Conservation (phyloP, 1,139 yeast species). For the Protomyces arabidopsidicola region DNA sequence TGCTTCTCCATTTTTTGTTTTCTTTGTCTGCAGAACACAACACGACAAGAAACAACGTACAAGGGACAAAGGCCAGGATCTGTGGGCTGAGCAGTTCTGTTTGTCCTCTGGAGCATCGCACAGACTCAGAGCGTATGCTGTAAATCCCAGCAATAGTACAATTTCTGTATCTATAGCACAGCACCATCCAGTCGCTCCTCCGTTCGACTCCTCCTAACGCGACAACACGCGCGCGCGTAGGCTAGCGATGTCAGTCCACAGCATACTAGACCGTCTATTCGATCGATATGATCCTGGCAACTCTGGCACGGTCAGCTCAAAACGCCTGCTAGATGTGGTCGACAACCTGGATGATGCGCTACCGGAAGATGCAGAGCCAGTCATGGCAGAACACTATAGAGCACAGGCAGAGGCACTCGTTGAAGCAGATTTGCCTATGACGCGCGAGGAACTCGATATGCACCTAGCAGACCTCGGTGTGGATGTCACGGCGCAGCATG, state of each 20-base stretch:
- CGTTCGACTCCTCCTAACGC: no score
- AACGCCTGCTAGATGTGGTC: conserved; percentile 8
- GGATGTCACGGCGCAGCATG: not conserved
- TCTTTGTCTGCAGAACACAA: not conserved
- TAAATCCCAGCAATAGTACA: no score
- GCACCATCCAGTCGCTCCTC: no score
- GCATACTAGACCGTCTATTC: conserved; percentile 4
- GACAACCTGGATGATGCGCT: conserved; percentile 18
- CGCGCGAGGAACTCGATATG: conserved; percentile 1
- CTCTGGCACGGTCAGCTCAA: conserved; percentile 11
- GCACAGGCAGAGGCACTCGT: conserved; percentile 5
- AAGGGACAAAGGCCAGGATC: not conserved
- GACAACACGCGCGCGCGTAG: no score
- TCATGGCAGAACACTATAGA: conserved; percentile 10
- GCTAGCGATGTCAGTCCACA: not conserved
- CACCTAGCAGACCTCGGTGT: conserved; percentile 14
- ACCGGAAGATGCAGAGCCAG: conserved; percentile 16
- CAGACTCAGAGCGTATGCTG: no score
- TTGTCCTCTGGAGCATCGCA: no score
- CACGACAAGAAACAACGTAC: not conserved
- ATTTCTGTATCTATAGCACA: no score
- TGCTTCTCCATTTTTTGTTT: not conserved
- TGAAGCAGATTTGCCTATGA: conserved; percentile 20
- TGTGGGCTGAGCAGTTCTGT: no score
- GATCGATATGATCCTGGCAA: conserved; percentile 6